Base-by-base conservation (phyloP, 345 rosid genomes). In the Kernera saxatilis region DNA sequence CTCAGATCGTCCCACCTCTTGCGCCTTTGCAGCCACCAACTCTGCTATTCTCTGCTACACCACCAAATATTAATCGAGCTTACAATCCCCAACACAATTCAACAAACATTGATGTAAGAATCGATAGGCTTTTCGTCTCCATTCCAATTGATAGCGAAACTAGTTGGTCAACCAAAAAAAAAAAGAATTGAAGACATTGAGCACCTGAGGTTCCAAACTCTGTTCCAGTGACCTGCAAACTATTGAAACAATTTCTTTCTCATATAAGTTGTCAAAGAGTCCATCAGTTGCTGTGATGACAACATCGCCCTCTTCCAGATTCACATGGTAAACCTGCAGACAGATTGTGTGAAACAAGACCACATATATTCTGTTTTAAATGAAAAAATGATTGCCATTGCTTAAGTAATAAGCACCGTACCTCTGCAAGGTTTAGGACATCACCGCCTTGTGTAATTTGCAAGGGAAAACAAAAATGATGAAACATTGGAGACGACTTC, bases 181-280 rank as follows among this genome's bases (percentile, higher is more conserved):
- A 8, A 2, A 8, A 40, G 22, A 54, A 18, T 11, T 63, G 26
- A 63, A 8, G 27, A 22, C 18, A 46, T 18, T 44, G 53, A 75
- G 76, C 15, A 89, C 96, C 92, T 86, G 82, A 79, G 86, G 87
- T 71, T 81, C 75, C 46, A 69, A 70, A 66, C 70, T 56, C 33
- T 82, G 82, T 63, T 82, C 76, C 73, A 84, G 60, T 32, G 85
- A 82, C 55, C 57, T 77, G 72, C 68, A 35, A 67, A 79, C 79
- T 29, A 85, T 58, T 30, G 80, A 81, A 75, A 78, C 85, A 51
- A 91, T 83, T 71, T 86, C 89, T 84, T 76, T 79, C 60, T 82
- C 86, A n/a, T 82, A 89, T 5, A 91, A 75, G 65, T 91, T 91
- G 79, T 91, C 83, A 70, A 87, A 89, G 52, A 91, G 89, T 43